Conservation (phyloP, 2,329 filamentous ascomycete genomes). For the Penicillium decumbens region DNA sequence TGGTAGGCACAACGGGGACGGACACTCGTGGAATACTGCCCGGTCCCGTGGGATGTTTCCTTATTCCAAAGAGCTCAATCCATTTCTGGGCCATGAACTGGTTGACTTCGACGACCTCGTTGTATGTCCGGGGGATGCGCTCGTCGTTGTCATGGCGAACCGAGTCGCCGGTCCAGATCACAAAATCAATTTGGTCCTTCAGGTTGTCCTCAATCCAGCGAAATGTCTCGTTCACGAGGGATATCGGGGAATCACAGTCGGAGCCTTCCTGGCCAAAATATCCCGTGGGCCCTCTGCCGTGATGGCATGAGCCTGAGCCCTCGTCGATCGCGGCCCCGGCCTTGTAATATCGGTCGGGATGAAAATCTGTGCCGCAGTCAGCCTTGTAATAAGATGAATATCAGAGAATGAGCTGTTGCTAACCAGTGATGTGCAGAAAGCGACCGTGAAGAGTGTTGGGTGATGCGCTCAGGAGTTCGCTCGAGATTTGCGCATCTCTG, state of each 20-base stretch:
- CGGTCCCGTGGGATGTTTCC: slow-evolving; percentile 42
- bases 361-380: slow-evolving; percentile 63
- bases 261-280: slow-evolving; percentile 79
- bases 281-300: slow-evolving; percentile 70
- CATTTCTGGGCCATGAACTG: slow-evolving; percentile 71
- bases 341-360: slow-evolving; percentile 86
- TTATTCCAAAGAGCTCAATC: slow-evolving; percentile 61
- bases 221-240: slow-evolving; percentile 82
- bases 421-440: slow-evolving; percentile 38
- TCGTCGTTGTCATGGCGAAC: slow-evolving; percentile 87
- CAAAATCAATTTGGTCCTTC: slow-evolving; percentile 76
- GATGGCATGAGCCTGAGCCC: slow-evolving; percentile 64
- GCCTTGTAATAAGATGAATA: neutral
- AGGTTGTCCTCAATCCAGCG: slow-evolving; percentile 78
- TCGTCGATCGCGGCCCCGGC: slow-evolving; percentile 66
- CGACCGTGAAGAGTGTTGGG: slow-evolving; percentile 27
- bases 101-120: slow-evolving; percentile 76
- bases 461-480: slow-evolving; percentile 3
- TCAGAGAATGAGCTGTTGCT: neutral
- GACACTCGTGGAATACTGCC: slow-evolving; percentile 53
- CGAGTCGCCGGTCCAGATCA: slow-evolving; percentile 89
- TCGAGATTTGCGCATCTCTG: slow-evolving; percentile 1
- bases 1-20: slow-evolving; percentile 80
- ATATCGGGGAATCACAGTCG: slow-evolving; percentile 78
- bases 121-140: slow-evolving; percentile 65